Evolutionary conservation across 139 green algal genomes (phyloP), one percentile per base, ranked within the genome.

Genomic region (Coelastrella sp.): DNA sequence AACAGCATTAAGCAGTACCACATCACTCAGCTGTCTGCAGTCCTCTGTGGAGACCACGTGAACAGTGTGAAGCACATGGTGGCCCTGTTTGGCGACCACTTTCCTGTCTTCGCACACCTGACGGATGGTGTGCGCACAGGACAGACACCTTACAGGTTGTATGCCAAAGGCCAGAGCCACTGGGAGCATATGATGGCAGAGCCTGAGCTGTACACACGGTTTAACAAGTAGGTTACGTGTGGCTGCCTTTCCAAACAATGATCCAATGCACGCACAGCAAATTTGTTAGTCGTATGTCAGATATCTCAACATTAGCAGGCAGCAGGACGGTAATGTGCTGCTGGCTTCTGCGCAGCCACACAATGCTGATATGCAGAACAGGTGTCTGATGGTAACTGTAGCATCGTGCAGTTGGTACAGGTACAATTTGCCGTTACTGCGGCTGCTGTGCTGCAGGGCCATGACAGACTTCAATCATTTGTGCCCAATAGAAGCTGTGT

Each of bases 391-490:
- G 35, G 63, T 72, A 14, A 72, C 63, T 72, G 63, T 72, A 22
- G 63, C 35, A 49, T 72, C 15, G 1, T 72, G 63, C 63, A 22
- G 63, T 17, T 72, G 12, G 63, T 72, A 72, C 63, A 72, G 6
- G 20, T 15, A 25, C 70, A 78, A 27, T 7, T 27, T 78, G 70
- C 22, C 70, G 8, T 25, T 12, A 24, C 58, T 85, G 57, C 58
- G 57, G 12, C 35, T 27, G 57, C 20, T 88, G 35, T 17, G 17
- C 14, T n/a, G 8, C 87, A 91, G 87, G 87, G 87, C 87, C 20
- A 91, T 91, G 87, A 91, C 87, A 17, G 24, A 91, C 49, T 91
- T 91, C 87, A 91, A 91, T 78, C 82, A 80, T 27, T 78, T 91
- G 78, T 86, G 63, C 49, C 87, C 87, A 12, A 80, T 91, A 4